Conservation (phyloP, 495 filamentous ascomycete genomes). For the Tricharina praecox region DNA sequence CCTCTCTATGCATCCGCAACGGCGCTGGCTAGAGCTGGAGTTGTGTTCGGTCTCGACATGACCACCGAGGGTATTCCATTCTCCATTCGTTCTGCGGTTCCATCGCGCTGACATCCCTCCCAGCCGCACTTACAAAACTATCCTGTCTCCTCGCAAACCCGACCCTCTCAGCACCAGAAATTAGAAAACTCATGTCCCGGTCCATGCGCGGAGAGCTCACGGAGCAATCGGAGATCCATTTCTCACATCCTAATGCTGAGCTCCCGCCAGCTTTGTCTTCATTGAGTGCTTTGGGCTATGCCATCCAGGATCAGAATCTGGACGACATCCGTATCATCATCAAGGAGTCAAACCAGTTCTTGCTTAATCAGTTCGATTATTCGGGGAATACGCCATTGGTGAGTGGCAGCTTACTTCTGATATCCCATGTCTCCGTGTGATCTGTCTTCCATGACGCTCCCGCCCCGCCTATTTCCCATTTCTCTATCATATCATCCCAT, state of each 20-base stretch:
- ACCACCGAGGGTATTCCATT: slow-evolving; percentile 48
- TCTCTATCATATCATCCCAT: not conserved
- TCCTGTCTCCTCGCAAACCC: slow-evolving; percentile 67
- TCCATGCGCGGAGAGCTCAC: slow-evolving; percentile 78
- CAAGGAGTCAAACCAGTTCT: slow-evolving; percentile 43
- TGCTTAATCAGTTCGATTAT: slow-evolving; percentile 69
- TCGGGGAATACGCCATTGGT: slow-evolving; percentile 76
- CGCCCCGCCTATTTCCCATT: not conserved
- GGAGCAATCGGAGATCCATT: slow-evolving; percentile 39
- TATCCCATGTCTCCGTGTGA: no score
- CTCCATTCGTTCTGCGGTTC: not conserved
- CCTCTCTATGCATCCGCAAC: slow-evolving; percentile 87
- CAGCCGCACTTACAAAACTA: slow-evolving; percentile 77
- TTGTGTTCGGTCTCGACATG: slow-evolving; percentile 84
- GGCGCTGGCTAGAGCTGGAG: slow-evolving; percentile 66
- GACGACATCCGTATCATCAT: slow-evolving; percentile 47
- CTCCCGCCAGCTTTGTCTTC: slow-evolving; percentile 33
- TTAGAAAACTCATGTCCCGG: slow-evolving; percentile 53
- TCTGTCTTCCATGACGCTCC: slow-evolving; percentile 2
- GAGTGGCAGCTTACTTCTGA: slow-evolving; percentile 21
- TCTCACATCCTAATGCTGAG: slow-evolving; percentile 43
- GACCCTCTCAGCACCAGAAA: slow-evolving; percentile 40
- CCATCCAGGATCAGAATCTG: slow-evolving; percentile 57
- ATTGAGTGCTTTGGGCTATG: slow-evolving; percentile 63
- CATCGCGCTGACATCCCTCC: not conserved